Evolutionary conservation across 306 rosid genomes (phyloP), one percentile per base, ranked within the genome.

Genomic region (Oxytropis ochrocephala): DNA sequence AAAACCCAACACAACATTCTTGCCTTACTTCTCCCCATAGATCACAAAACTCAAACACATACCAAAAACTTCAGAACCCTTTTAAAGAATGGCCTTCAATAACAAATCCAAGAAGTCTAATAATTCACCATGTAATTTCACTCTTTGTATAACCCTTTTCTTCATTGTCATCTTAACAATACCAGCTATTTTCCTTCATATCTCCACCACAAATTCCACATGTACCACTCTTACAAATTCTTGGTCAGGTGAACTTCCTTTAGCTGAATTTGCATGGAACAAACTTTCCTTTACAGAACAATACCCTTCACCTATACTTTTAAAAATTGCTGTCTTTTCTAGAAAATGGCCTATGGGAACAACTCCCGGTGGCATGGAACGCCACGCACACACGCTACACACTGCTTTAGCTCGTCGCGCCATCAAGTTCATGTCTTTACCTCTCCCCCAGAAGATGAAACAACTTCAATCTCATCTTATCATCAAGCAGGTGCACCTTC

Each of bases 311-410:
- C 82, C 84, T 0, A 24, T 73, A 42, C 2, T 77, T 71, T 88
- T 94, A 44, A 88, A 84, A 75, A 81, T 94, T 50, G 97, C 97
- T 0, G 99, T 90, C 18, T 94, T 94, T 80, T 88, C 97, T 18
- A 59, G 99, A 7, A 94, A 94, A 79, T 94, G 99, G 99, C 99
- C 99, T 2, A 83, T 82, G 13, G 85, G 91, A 35, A 82, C 92
- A 4, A 68, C 77, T 8, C 99, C 99, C 0, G 99, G 99, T 0
- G 99, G 99, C 81, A 94, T 94, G 99, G 99, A 94, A 9, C 92
- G 99, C 50, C 99, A 94, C 8, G 99, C 96, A 3, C 75, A 85
- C 77, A 94, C 97, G 5, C 89, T 94, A 11, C 96, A 94, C 70
- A 86, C 96, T 0, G 91, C 97, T 42, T 79, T 94, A 12, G 81